Base-by-base conservation (phyloP, 2,329 filamentous ascomycete species). In the Calonectria pseudoreteaudii region DNA sequence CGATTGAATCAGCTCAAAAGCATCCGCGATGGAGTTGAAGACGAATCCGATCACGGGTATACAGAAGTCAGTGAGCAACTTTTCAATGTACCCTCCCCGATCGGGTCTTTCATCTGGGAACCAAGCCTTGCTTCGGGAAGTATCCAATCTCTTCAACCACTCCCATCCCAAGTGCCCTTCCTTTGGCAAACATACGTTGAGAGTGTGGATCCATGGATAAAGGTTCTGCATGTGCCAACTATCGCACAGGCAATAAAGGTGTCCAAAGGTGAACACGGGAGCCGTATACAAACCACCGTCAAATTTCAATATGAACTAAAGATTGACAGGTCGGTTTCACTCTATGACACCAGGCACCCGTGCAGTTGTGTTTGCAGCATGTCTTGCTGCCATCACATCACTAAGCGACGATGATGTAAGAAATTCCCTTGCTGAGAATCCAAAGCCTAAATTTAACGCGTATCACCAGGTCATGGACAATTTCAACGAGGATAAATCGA, bases 181-280 rank as follows among this genome's bases (percentile, higher is more conserved):
- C 47, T 68, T 31, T 68, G 66, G 66, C 49, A 68, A 49, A 53
- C 31, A 34, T 68, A 56, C 20, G 50, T 68, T 13, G 66, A 56
- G 20, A 68, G 56, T 7, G 66, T 68, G 16, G 50, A 68, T 56
- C 49, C 49, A 31, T 68, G 23, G 49, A 68, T 68, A 16, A 67
- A 67, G 31, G 47, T 67, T 26, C 26, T 67, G 3, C 65, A 67
- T 20, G 18, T 53, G 7, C 65, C 65, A 30, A 67, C 28, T 23
- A 53, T 67, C 16, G n/a, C n/a, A 16, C 38, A 38, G 5, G 28
- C 20, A 14, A 49, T 65, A 28, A 65, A 65, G 9, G 23, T 28
- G n/a, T 53, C 30, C 60, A 65, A 65, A 49, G 60, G 41, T 65
- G 31, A 2, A 14, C 5, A 3, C 13, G 13, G 14, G 10, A 36